Conservation (phyloP, 495 filamentous ascomycete species). For the Darksidea phi region DNA sequence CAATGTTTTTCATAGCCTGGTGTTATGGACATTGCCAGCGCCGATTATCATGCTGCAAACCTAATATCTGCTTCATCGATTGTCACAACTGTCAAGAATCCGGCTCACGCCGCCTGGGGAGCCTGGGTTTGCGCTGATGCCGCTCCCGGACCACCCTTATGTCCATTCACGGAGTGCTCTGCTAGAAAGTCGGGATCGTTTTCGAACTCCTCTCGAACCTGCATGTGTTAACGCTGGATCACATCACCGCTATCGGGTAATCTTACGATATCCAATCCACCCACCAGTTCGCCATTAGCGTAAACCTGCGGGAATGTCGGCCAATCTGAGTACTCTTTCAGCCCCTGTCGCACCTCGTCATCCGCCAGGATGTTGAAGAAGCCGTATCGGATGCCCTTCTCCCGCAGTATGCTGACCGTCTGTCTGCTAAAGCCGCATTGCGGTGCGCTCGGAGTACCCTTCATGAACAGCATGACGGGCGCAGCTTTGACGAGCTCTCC, state of each 20-base stretch:
- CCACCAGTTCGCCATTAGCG: slow-evolving; percentile 78
- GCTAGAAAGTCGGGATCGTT: slow-evolving; percentile 73
- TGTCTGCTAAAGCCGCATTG: slow-evolving; percentile 95
- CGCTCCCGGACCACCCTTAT: slow-evolving; percentile 7
- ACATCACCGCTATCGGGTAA: neutral
- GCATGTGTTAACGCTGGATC: slow-evolving; percentile 15
- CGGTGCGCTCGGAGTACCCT: slow-evolving; percentile 83
- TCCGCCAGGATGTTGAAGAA: slow-evolving; percentile 99
- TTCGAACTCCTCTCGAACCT: slow-evolving; percentile 63
- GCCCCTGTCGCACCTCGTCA: slow-evolving; percentile 91
- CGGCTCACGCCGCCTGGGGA: neutral
- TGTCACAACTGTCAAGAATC: too few relatives aligned
- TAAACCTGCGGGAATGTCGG: slow-evolving; percentile 94
- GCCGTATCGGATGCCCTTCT: slow-evolving; percentile 88
- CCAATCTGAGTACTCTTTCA: slow-evolving; percentile 96
- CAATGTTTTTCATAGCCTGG: too few relatives aligned
- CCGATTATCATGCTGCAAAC: too few relatives aligned
- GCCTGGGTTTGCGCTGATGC: neutral
- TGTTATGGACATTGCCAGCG: too few relatives aligned
- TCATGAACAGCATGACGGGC: slow-evolving; percentile 97
- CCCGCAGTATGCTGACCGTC: slow-evolving; percentile 77
- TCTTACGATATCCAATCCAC: slow-evolving; percentile 91
- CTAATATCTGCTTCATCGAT: too few relatives aligned
- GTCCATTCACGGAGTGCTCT: slow-evolving; percentile 55
- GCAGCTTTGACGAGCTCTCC: slow-evolving; percentile 84